Conservation (phyloP, 2,329 filamentous ascomycete species). For the Colletotrichum orbiculare region DNA sequence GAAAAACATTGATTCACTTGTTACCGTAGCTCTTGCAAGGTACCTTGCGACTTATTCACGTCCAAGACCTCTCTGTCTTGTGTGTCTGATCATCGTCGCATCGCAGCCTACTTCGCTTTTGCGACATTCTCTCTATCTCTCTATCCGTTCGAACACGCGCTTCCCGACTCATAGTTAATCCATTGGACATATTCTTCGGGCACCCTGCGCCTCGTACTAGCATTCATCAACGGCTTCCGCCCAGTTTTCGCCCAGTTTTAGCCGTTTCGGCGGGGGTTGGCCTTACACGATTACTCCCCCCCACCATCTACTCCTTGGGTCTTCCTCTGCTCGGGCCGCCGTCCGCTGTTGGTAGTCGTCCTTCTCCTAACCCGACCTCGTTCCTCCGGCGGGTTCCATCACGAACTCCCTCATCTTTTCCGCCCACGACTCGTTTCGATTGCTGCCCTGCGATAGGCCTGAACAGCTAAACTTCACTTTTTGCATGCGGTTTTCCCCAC, state of each 20-base stretch:
- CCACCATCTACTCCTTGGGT: slow-evolving; percentile 17
- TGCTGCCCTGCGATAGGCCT: background rate
- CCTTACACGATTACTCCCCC: slow-evolving; percentile 28
- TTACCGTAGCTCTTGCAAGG: too few species aligned
- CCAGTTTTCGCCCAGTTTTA: slow-evolving; percentile 29
- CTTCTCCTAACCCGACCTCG: slow-evolving; percentile 23
- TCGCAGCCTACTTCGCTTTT: slow-evolving; percentile 9
- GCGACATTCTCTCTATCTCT: slow-evolving; percentile 12
- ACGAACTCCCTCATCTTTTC: slow-evolving; percentile 12
- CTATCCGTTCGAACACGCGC: slow-evolving; percentile 8
- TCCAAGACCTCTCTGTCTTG: slow-evolving; percentile 1
- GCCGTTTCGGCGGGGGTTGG: slow-evolving; percentile 33
- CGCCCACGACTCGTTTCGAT: slow-evolving; percentile 5
- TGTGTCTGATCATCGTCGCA: slow-evolving; percentile 9
- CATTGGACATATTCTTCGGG: slow-evolving; percentile 28
- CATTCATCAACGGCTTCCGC: slow-evolving; percentile 24
- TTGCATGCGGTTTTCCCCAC: slow-evolving; percentile 29
- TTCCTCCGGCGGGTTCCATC: slow-evolving; percentile 27
- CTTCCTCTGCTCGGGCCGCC: slow-evolving; percentile 30
- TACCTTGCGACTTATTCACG: background rate
- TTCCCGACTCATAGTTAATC: background rate
- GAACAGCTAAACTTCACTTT: slow-evolving; percentile 4
- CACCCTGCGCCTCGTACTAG: slow-evolving; percentile 32
- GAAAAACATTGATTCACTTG: background rate
- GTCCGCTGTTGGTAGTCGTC: slow-evolving; percentile 27